Conservation (phyloP, 2,329 filamentous ascomycete genomes). For the Calonectria montana region DNA sequence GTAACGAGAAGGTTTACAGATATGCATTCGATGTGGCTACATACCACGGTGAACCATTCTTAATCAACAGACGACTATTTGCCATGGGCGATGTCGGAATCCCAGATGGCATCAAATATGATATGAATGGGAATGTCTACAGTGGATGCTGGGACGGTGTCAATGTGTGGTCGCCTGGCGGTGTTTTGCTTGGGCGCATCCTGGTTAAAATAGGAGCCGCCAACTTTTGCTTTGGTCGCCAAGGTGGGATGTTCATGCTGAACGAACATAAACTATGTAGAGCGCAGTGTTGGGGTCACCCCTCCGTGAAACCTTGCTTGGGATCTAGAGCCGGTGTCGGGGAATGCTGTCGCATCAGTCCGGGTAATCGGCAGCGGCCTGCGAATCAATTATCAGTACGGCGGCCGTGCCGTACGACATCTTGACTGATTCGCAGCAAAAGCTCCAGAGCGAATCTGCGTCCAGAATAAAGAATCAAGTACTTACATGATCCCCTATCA, state of each 20-base stretch:
- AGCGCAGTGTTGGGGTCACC: slow-evolving; percentile 31
- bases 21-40: slow-evolving; percentile 44
- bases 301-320: slow-evolving; percentile 35
- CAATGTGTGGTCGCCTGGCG: slow-evolving; percentile 59
- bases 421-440: background rate
- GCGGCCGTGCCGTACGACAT: background rate
- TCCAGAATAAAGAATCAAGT: background rate
- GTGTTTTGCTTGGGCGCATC: slow-evolving; percentile 59
- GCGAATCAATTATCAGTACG: background rate
- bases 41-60: slow-evolving; percentile 48
- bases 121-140: slow-evolving; percentile 60
- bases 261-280: slow-evolving; percentile 59
- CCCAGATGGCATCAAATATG: slow-evolving; percentile 61
- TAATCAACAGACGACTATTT: slow-evolving; percentile 62
- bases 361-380: background rate
- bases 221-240: slow-evolving; percentile 60
- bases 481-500: no score
- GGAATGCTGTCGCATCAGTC: background rate
- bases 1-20: background rate
- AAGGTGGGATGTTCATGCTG: slow-evolving; percentile 57
- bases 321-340: slow-evolving; percentile 3
- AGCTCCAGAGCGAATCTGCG: no score
- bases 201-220: slow-evolving; percentile 54
- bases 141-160: slow-evolving; percentile 61
- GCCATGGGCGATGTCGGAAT: slow-evolving; percentile 59